A percentile compares a stretch with the other conserved stretches of the same genome.
Evolutionary conservation across 2,329 filamentous ascomycete genomes (phyloP).

Genomic region (Knoxdaviesia capensis): DNA sequence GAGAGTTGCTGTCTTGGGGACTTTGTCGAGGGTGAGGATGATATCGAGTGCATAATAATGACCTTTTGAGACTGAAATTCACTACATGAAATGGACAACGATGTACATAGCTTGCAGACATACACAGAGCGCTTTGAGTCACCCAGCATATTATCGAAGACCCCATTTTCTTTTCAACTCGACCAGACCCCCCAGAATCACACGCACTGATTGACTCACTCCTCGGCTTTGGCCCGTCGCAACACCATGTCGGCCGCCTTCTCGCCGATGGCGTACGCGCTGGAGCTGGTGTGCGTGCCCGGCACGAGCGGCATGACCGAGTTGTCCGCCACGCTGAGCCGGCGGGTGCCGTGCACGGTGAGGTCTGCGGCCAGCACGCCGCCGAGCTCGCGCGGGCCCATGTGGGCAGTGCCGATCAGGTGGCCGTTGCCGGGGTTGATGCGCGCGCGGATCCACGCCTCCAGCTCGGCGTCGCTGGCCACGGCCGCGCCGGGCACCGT

Average conservation of each 20-base stretch:
- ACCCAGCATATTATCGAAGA: too few relatives aligned
- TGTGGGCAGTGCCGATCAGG: conserved; percentile 3
- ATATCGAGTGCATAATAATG: too few relatives aligned
- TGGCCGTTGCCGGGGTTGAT: conserved; percentile 5
- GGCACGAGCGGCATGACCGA: conserved; percentile 19
- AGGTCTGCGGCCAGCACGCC: conserved; percentile 8
- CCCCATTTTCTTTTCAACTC: too few relatives aligned
- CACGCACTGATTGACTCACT: too few relatives aligned
- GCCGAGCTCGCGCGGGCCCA: conserved; percentile 5
- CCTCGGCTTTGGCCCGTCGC: too few relatives aligned
- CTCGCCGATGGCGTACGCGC: conserved; percentile 23
- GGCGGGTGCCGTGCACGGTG: conserved; percentile 18
- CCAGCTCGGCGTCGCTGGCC: conserved; percentile 10
- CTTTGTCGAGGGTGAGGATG: too few relatives aligned
- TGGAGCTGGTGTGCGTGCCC: conserved; percentile 21
- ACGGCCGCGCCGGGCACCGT: conserved; percentile 13
- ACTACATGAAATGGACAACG: too few relatives aligned
- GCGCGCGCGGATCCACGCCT: conserved; percentile 3
- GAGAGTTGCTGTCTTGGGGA: too few relatives aligned
- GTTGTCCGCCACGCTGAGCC: conserved; percentile 19
- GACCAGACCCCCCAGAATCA: too few relatives aligned
- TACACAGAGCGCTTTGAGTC: too few relatives aligned
- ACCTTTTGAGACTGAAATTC: too few relatives aligned
- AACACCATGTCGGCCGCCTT: conserved; percentile 8
- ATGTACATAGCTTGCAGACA: too few relatives aligned